Conservation (phyloP, 352 stramenopile species). For the Phytophthora cactorum region DNA sequence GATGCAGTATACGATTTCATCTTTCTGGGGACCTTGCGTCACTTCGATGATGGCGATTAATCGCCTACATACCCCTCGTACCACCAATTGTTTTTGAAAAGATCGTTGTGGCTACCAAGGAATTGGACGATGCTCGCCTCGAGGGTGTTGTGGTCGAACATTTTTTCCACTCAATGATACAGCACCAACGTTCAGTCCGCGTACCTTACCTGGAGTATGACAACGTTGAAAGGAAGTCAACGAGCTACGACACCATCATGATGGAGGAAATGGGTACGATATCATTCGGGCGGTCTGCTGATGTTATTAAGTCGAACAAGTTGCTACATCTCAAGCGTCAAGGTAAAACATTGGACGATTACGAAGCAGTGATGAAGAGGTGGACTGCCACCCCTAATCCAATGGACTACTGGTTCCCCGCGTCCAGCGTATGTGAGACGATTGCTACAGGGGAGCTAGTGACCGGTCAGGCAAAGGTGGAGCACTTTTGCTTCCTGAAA, state of each 20-base stretch:
- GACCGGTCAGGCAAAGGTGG: background rate
- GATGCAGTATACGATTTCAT: background rate
- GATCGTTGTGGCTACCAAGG: background rate
- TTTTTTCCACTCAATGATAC: background rate
- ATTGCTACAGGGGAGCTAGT: slow-evolving; percentile 23
- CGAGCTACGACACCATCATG: background rate
- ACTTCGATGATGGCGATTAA: background rate
- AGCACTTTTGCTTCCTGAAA: slow-evolving; percentile 24
- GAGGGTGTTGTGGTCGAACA: background rate
- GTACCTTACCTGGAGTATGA: background rate
- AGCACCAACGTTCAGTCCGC: background rate
- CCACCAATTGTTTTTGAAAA: background rate
- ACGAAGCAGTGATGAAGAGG: slow-evolving; percentile 7
- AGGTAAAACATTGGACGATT: slow-evolving; percentile 5
- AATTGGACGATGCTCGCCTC: background rate
- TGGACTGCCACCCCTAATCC: slow-evolving; percentile 14
- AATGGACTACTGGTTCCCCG: slow-evolving; percentile 31
- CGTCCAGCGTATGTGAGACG: slow-evolving; percentile 17
- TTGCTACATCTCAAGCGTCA: background rate
- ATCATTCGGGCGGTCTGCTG: background rate
- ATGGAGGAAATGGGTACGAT: background rate
- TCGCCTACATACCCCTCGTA: background rate
- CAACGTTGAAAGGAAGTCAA: background rate
- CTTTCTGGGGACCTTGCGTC: background rate
- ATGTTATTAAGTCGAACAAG: background rate